Conservation (phyloP, 768 basidiomycete species). For the Lactifluus rugatus region DNA sequence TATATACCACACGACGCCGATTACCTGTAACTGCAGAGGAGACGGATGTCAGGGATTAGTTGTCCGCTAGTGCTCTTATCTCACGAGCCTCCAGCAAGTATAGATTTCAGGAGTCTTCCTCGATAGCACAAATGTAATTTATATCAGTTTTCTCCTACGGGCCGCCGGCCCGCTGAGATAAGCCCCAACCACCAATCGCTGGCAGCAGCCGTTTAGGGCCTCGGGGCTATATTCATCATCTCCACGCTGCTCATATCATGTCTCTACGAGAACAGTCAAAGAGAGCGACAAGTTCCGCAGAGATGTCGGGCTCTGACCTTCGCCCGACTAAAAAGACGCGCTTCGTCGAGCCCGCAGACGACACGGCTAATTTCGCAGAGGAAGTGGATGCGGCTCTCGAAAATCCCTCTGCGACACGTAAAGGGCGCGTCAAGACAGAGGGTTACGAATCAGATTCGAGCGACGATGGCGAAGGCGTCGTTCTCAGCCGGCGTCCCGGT, state of each 20-base stretch:
- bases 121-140: too few species aligned
- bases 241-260: conserved; percentile 6
- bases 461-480: conserved; percentile 92
- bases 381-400: conserved; percentile 71
- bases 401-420: conserved; percentile 48
- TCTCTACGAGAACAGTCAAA: conserved; percentile 21
- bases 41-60: conserved; percentile 5
- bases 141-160: too few species aligned
- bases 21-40: conserved; percentile 14
- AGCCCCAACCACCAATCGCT: too few species aligned
- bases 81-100: neutral
- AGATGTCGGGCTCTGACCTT: conserved; percentile 18
- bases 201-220: neutral
- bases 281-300: conserved; percentile 6
- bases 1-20: conserved; percentile 15
- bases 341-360: conserved; percentile 66
- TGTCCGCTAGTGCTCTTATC: neutral
- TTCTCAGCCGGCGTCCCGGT: conserved; percentile 53
- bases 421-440: conserved; percentile 70
- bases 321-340: conserved; percentile 58
- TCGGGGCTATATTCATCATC: neutral
- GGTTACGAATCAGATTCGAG: conserved; percentile 93
- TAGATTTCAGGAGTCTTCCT: too few species aligned
- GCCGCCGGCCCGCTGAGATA: neutral
- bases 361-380: conserved; percentile 66